phyloP scores from a whole-genome alignment of 345 rosid genomes.

The Aquilaria sinensis region DNA sequence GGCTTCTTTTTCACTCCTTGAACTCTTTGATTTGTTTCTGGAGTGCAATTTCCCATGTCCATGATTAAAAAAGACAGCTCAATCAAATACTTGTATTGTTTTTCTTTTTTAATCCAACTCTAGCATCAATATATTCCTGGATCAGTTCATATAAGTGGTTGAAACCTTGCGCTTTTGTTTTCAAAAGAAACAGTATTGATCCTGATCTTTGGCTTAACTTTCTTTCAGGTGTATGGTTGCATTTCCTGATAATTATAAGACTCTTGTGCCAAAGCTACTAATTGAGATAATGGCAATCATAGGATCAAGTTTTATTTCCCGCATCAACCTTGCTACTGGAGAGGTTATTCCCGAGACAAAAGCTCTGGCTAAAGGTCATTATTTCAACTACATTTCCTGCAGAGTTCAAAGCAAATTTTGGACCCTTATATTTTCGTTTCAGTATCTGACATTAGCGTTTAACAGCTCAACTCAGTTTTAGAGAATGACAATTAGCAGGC shows the following conservation, averaged over 20 bases:
- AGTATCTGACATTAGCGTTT: too few relatives aligned
- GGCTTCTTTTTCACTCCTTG: neutral
- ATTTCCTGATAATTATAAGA: constrained; percentile 84
- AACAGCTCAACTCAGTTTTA: neutral
- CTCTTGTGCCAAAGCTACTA: constrained; percentile 76
- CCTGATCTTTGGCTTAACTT: constrained; percentile 8
- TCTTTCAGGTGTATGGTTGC: constrained; percentile 81
- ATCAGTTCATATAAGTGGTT: neutral
- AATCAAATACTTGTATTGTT: neutral
- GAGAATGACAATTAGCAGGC: too few relatives aligned
- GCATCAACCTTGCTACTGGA: constrained; percentile 78
- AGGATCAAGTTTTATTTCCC: constrained; percentile 73
- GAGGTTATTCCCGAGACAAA: constrained; percentile 94
- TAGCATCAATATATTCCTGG: too few relatives aligned
- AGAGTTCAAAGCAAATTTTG: too few relatives aligned
- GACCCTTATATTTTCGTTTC: too few relatives aligned
- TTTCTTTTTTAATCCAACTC: neutral
- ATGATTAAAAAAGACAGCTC: neutral
- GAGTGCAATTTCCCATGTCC: constrained; percentile 5
- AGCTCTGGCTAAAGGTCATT: constrained; percentile 77
- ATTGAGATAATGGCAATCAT: constrained; percentile 77
- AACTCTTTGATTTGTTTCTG: constrained; percentile 6
- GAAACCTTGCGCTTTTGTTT: neutral
- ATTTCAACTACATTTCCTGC: neutral
- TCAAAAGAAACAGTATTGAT: neutral